Evolutionary conservation across 2,329 filamentous ascomycete genomes (phyloP).

Genomic region (Arthrobotrys pseudoclavata): DNA sequence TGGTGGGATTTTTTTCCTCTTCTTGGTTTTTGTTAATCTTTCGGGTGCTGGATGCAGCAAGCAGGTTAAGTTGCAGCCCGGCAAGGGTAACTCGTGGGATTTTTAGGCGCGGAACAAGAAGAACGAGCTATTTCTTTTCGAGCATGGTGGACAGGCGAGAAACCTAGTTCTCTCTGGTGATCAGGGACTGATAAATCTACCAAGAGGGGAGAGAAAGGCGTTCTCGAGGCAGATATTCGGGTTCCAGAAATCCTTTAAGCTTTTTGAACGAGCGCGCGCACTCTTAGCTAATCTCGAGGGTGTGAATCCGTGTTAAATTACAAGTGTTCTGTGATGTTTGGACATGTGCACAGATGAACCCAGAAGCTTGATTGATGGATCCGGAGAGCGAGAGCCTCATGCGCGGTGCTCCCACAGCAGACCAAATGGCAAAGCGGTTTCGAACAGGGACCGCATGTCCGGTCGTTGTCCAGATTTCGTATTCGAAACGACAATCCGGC

Average conservation of each 20-base stretch:
- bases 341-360: neutral
- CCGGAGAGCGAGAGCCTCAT: slow-evolving; percentile 11
- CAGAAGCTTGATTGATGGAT: neutral
- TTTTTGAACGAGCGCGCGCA: neutral
- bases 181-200: neutral
- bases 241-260: neutral
- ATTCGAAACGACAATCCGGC: slow-evolving; percentile 10
- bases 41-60: slow-evolving; percentile 2
- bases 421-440: neutral
- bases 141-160: slow-evolving; percentile 30
- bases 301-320: neutral
- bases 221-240: slow-evolving; percentile 3
- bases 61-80: slow-evolving; percentile 13
- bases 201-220: neutral
- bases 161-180: neutral
- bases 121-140: slow-evolving; percentile 50
- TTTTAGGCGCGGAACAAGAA: slow-evolving; percentile 34
- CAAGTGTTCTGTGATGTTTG: neutral
- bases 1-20: slow-evolving; percentile 22
- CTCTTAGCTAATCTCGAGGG: neutral
- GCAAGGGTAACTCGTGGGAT: slow-evolving; percentile 53
- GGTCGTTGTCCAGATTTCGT: neutral
- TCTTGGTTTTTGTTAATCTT: neutral
- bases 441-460: neutral
- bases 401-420: neutral